Conservation (phyloP, 768 basidiomycete genomes). For the Suillus bovinus region DNA sequence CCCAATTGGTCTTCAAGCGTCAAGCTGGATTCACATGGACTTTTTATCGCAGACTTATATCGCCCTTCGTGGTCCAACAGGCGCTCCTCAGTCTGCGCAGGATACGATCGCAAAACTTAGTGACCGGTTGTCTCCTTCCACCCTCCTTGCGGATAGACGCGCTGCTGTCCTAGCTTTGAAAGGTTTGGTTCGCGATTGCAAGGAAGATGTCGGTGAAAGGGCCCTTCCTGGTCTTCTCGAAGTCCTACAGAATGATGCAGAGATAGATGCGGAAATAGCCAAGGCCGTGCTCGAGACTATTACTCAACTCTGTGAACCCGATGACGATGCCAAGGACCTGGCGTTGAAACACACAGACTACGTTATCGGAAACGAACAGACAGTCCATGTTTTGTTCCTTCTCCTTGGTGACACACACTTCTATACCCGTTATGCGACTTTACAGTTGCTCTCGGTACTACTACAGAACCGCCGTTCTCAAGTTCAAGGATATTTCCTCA, state of each 20-base stretch:
- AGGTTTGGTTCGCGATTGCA: constrained; percentile 89
- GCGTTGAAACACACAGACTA: constrained; percentile 83
- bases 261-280: constrained; percentile 88
- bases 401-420: constrained; percentile 78
- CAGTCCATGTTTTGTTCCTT: constrained; percentile 73
- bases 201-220: constrained; percentile 79
- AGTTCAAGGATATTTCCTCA: constrained; percentile 92
- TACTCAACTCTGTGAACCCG: constrained; percentile 79
- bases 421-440: constrained; percentile 80
- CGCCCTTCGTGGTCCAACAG: constrained; percentile 81
- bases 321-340: constrained; percentile 60
- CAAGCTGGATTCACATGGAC: not conserved
- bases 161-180: constrained; percentile 94
- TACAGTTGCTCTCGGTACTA: constrained; percentile 79
- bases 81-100: constrained; percentile 76
- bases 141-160: constrained; percentile 86
- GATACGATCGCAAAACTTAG: constrained; percentile 89
- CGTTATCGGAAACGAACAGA: constrained; percentile 70
- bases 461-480: constrained; percentile 79
- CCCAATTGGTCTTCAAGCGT: not conserved
- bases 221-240: constrained; percentile 79
- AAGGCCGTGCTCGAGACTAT: constrained; percentile 93
- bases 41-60: constrained; percentile 86
- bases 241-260: constrained; percentile 83
- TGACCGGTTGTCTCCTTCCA: constrained; percentile 88